Conservation (phyloP, 2,329 filamentous ascomycete species). For the Aspergillus pseudotamarii region DNA sequence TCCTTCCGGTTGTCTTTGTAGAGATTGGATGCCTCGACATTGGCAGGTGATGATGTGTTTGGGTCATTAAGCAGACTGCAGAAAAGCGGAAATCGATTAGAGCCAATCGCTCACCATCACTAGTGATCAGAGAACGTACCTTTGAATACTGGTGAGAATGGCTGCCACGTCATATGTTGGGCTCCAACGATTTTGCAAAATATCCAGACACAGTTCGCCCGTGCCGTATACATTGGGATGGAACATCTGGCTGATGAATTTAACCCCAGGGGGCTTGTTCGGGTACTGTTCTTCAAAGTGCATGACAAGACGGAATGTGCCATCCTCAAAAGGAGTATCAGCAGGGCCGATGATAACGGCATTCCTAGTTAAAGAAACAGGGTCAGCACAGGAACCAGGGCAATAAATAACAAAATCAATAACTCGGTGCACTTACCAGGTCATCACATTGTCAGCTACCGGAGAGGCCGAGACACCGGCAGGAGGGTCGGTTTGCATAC, state of each 20-base stretch:
- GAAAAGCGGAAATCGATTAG: background rate
- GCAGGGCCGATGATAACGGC: conserved; percentile 96
- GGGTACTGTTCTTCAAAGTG: conserved; percentile 99
- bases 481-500: conserved; percentile 98
- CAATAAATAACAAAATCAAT: background rate
- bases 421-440: conserved; percentile 31
- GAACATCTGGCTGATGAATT: conserved; percentile 99
- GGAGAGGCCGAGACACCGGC: conserved; percentile 95
- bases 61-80: conserved; percentile 90
- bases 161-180: conserved; percentile 98
- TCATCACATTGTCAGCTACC: conserved; percentile 63
- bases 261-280: conserved; percentile 96
- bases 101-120: conserved; percentile 7
- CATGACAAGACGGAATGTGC: conserved; percentile 97
- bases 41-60: conserved; percentile 96
- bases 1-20: conserved; percentile 98
- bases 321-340: conserved; percentile 97
- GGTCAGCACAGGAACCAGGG: background rate
- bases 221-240: conserved; percentile 98
- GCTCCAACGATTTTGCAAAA: conserved; percentile 97
- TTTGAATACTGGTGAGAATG: conserved; percentile 96
- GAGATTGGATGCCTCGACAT: conserved; percentile 95
- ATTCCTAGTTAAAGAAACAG: conserved; percentile 65
- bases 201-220: conserved; percentile 93
- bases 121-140: conserved; percentile 55